Percentiles rank a stretch among this genome's conserved stretches.
These are phyloP conservation scores for Cladosporium sp. DNA, from an alignment of 2,329 filamentous ascomycete species.

Conservation along the genomic window DNA sequence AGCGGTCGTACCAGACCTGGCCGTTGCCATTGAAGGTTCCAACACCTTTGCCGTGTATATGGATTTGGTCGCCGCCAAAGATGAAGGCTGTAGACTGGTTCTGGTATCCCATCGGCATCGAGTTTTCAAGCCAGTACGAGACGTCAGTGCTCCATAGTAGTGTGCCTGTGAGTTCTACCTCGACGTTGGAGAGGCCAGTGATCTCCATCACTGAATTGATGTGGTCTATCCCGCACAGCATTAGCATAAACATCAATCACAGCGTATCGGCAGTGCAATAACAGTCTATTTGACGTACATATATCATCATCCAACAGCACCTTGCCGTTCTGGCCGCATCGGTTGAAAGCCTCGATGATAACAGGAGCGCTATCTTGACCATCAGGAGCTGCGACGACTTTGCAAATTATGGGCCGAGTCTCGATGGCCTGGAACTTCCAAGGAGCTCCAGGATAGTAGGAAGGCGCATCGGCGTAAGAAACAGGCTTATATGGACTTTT, in stretches of 20 bases:
- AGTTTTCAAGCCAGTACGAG: constrained; percentile 49
- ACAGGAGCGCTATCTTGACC: constrained; percentile 46
- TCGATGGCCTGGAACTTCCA: constrained; percentile 1
- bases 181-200: constrained; percentile 41
- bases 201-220: constrained; percentile 49
- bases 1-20: constrained; percentile 52
- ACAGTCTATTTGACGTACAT: constrained; percentile 29
- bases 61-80: constrained; percentile 50
- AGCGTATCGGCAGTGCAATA: too few relatives aligned
- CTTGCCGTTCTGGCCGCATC: constrained; percentile 46
- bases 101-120: constrained; percentile 50
- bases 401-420: constrained; percentile 1
- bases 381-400: neutral
- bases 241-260: neutral
- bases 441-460: constrained; percentile 11
- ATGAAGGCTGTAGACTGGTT: constrained; percentile 53
- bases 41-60: constrained; percentile 40
- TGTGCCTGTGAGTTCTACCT: constrained; percentile 46
- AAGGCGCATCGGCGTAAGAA: constrained; percentile 6
- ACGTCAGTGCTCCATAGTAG: constrained; percentile 42
- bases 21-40: constrained; percentile 59
- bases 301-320: constrained; percentile 48
- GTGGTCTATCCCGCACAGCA: constrained; percentile 20
- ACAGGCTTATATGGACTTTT: neutral
- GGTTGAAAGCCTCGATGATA: constrained; percentile 47